Base-by-base conservation (phyloP, 306 rosid genomes). In the Dryas octopetala region DNA sequence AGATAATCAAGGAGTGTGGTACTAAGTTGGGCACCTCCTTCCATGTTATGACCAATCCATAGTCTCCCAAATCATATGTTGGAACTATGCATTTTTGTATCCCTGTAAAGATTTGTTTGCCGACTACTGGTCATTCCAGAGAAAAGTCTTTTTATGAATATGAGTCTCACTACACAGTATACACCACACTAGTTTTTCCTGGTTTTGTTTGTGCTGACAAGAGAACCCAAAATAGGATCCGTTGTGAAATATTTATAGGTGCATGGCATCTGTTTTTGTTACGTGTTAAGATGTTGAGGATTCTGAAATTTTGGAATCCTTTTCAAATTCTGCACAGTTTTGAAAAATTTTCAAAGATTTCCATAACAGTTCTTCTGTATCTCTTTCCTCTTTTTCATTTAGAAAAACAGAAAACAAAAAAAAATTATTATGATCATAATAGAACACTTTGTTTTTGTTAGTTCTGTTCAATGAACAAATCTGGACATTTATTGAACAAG, bases 1-100 rank as follows among this genome's bases (percentile, higher is more conserved):
- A 85, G 75, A 87, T 88, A 68, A 88, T 91, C 23, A 87, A 87
- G 82, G 82, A 71, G 68, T 87, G 86, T 23, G 98, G 93, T 51
- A 86, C 86, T 62, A 80, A 66, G 49, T 79, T 94, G 38, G 97
- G 91, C 70, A 83, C 78, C 82, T 57, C 69, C 47, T 76, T 12
- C 65, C 82, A 82, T 71, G 86, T 71, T 63, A 47, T 10, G 66
- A 67, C 19, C 78, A 6, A 52, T 26, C 67, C 19, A 50, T 80
- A 63, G 48, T 55, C 38, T 16, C 57, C 9, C 23, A 48, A 60
- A 23, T 70, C 28, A 26, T 16, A 59, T 47, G 12, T 45, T 26
- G 40, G 54, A 53, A 68, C 26, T 55, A 16, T 17, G 12, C 52
- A 26, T 43, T 28, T 68, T 2, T 28, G 13, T 68, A 28, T 62